phyloP scores from a whole-genome alignment of 2,329 filamentous ascomycete genomes.

The Tricladium varicosporioides region DNA sequence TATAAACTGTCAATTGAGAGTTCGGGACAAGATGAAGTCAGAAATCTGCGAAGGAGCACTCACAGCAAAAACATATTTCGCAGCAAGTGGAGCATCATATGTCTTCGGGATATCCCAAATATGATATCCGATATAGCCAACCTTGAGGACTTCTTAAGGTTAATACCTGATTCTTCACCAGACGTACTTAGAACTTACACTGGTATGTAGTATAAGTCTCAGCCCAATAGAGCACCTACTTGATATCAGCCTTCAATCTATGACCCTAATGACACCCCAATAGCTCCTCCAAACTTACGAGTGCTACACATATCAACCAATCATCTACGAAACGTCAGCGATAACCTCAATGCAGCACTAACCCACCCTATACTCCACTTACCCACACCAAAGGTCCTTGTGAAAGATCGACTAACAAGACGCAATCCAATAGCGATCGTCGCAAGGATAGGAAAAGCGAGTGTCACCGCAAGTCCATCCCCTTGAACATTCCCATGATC shows the following conservation, averaged over 20 bases:
- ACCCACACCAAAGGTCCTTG: background rate
- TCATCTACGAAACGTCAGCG: background rate
- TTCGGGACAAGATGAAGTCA: background rate
- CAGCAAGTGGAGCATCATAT: background rate
- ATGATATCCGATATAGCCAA: background rate
- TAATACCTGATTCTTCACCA: background rate
- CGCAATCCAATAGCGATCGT: background rate
- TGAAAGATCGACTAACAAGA: background rate
- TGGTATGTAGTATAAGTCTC: background rate
- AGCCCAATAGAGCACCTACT: background rate
- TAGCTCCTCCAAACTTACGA: background rate
- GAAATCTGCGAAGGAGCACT: background rate
- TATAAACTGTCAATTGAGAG: background rate
- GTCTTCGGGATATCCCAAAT: background rate
- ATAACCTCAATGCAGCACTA: background rate
- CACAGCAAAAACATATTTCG: background rate
- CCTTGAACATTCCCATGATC: background rate
- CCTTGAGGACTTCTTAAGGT: background rate
- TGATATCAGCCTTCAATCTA: background rate
- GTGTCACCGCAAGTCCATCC: background rate
- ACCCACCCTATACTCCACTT: background rate
- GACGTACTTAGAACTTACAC: background rate
- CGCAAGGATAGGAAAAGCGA: background rate
- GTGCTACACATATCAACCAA: background rate
- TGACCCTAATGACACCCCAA: background rate